A percentile compares a stretch with the other conserved stretches of the same genome.
Evolutionary conservation across 768 basidiomycete species (phyloP).

Genomic region (Lentinula guzmanii): DNA sequence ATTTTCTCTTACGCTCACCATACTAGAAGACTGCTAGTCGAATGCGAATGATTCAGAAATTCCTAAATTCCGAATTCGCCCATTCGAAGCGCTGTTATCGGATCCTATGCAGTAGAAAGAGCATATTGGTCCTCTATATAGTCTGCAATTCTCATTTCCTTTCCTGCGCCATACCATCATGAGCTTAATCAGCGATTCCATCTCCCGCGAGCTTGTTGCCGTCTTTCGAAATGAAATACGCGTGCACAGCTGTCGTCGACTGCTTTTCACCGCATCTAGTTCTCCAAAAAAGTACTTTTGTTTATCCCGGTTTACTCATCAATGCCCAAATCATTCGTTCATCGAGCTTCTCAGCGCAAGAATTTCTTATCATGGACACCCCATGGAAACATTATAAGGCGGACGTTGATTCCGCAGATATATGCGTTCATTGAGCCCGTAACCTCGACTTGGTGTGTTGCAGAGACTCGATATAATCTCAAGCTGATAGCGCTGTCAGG

Average conservation of each 20-base stretch:
- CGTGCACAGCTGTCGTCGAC: background rate
- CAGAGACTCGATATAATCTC: background rate
- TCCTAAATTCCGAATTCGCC: no score
- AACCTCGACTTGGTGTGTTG: slow-evolving; percentile 16
- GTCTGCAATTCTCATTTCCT: no score
- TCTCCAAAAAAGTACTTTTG: background rate
- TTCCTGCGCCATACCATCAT: background rate
- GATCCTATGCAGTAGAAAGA: no score
- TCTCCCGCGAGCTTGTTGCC: background rate
- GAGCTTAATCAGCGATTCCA: background rate
- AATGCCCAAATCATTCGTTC: background rate
- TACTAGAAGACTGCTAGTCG: no score
- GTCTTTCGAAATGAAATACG: background rate
- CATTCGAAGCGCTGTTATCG: no score
- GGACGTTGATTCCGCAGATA: background rate
- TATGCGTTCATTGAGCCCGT: slow-evolving; percentile 18
- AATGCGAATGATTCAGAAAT: background rate
- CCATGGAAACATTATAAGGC: background rate
- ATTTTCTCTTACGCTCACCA: no score
- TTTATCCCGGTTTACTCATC: background rate
- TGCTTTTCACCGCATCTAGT: background rate
- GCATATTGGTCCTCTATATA: no score
- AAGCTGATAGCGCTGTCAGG: slow-evolving; percentile 14
- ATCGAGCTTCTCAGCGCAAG: background rate
- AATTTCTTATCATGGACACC: background rate